Evolutionary conservation across 305 asterid genomes (phyloP), one percentile per base, ranked within the genome.

Genomic region (Ilex paraguariensis): DNA sequence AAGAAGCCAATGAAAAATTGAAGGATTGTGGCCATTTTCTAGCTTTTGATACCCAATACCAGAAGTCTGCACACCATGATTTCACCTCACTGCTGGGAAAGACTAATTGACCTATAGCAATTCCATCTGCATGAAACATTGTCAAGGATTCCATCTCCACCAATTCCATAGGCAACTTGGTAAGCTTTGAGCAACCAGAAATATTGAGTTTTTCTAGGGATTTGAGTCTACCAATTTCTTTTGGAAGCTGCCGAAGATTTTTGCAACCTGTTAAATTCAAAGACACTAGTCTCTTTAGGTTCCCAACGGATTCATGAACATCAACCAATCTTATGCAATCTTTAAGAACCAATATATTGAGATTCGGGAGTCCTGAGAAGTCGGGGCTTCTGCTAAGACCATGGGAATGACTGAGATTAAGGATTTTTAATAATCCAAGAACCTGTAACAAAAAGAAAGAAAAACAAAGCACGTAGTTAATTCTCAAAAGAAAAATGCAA

Each of bases 361-460:
- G 72, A 62, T 61, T 72, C 15, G 72, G 51, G 16, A 66, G 45
- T 28, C 72, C 76, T 0, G 58, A 49, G 68, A 72, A 66, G 39
- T 72, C 57, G 3, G 69, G 72, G 0, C 69, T 66, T 2, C 56
- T 44, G 49, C 44, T 28, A 33, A 72, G 72, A 31, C 50, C 50
- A 46, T 45, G 11, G 30, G 76, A 66, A 45, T 72, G 61, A 17
- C 72, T 16, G 7, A 72, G 68, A 58, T 72, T 59, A 7, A 72
- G 54, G 32, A 56, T 50, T 55, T 72, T 68, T 8, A 72, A 31
- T 44, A 28, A 61, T 44, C 2, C 39, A 31, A 67, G 68, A 17
- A 62, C 33, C 76, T 72, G 51, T 30, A 15, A 42, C 7, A 51
- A 45, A 64, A 39, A 57, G 8, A 3, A 21, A 17, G 42, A 36